Evolutionary conservation across 257 asterid genomes (phyloP).

Genomic region (Plantago elongata): DNA sequence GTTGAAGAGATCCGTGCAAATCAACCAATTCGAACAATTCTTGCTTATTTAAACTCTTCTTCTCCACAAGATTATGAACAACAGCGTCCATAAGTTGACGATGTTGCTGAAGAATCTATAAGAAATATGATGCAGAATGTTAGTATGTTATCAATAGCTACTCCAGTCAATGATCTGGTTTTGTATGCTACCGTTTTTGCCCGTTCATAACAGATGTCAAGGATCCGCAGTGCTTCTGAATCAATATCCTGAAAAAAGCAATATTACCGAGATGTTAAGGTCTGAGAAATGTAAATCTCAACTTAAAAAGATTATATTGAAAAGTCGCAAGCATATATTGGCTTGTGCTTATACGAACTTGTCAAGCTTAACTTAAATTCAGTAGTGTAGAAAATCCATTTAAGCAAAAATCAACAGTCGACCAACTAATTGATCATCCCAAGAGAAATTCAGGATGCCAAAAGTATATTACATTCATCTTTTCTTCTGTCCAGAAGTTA

Average conservation of each 20-base stretch:
- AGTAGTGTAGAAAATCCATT: background rate
- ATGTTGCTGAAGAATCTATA: constrained; percentile 69
- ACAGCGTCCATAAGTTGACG: constrained; percentile 66
- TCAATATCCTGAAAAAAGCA: constrained; percentile 60
- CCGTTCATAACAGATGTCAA: constrained; percentile 62
- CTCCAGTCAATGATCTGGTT: background rate
- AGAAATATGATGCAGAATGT: constrained; percentile 5
- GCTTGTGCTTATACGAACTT: background rate
- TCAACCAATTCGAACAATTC: constrained; percentile 66
- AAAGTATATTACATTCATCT: constrained; percentile 50
- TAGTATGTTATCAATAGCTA: constrained; percentile 6
- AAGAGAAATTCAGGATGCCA: background rate
- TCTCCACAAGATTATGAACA: constrained; percentile 57
- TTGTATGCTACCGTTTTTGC: constrained; percentile 57
- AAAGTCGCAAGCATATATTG: too few species aligned
- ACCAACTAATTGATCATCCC: background rate
- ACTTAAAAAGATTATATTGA: background rate
- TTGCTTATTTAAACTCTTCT: constrained; percentile 72
- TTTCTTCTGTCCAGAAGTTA: constrained; percentile 77
- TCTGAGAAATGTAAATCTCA: too few species aligned
- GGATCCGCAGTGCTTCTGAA: constrained; percentile 61
- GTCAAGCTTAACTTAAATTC: background rate
- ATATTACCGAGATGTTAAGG: background rate
- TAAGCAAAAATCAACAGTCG: background rate
- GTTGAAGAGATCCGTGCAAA: constrained; percentile 59